Base-by-base conservation (phyloP, 352 stramenopile species). In the Phytopythium delawarense region DNA sequence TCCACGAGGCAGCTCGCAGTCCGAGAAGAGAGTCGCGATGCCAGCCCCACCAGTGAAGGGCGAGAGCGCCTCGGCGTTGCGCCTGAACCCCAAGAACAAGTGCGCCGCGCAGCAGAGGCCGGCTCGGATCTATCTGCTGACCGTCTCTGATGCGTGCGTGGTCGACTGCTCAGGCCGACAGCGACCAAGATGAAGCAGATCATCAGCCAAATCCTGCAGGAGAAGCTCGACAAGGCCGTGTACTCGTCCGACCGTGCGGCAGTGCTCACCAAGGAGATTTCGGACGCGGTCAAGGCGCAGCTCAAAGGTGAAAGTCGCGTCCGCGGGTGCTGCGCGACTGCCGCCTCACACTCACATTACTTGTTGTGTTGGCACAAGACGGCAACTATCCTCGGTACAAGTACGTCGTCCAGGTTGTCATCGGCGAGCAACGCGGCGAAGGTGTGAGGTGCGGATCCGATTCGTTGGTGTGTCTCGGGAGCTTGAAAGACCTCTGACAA, bases 371-470 rank as follows among this genome's bases (percentile, higher is more conserved):
- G 18, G 8, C 44, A 2, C 1, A 34, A 83, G 70, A 74, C 21
- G 74, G 80, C 64, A 90, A 96, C 57, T 91, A 92, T 58, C 61
- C 81, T 52, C 75, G 89, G 15, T 97, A 89, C 75, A 97, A 97
- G 65, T 97, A 96, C 66, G 78, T 96, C 32, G 89, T 97, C 18
- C 88, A 97, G 50, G 84, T 96, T 42, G 88, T 96, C 23, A 94
- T 97, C 57, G 89, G 89, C 20, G 89, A 97, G 59, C 88, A 96
- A 54, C 78, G 88, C 3, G 89, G 89, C 15, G 87, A 96, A 69
- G 89, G 89, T 44, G 87, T 96, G 28, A 74, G 82, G 80, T 90
- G 35, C 2, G 65, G 54, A 12, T 42, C 40, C 40, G 40, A 45
- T 20, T 5, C 1, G n/a, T 32, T 62, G 18, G 13, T 37, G n/a